These are phyloP conservation scores for Anastatica hierochuntica DNA, from an alignment of 345 rosid species.

Conservation along the genomic window DNA sequence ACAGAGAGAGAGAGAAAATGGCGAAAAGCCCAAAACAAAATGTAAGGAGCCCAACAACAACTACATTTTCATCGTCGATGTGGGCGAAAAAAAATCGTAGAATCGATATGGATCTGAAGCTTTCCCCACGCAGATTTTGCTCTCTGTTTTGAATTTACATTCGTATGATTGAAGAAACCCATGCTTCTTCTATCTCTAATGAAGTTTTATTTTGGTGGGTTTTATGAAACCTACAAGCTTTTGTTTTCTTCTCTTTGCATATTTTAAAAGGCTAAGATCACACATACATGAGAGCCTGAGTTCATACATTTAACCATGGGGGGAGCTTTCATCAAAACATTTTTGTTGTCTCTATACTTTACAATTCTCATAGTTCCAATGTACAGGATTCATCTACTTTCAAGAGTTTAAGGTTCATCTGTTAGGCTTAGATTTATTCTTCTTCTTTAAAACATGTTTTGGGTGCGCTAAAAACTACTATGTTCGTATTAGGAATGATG, in stretches of 20 bases:
- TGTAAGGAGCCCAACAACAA: constrained; percentile 13
- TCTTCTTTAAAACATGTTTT: constrained; percentile 48
- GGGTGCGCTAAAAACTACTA: constrained; percentile 72
- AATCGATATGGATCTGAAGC: no score
- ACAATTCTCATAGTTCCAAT: constrained; percentile 97
- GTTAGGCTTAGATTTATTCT: neutral
- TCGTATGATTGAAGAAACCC: neutral
- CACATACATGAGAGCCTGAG: no score
- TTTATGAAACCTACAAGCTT: neutral
- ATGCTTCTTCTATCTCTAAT: neutral
- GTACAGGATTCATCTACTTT: constrained; percentile 95
- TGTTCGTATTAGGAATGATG: constrained; percentile 88
- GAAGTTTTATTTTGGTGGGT: neutral
- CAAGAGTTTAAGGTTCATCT: constrained; percentile 87
- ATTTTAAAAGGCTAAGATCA: no score
- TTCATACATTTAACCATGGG: no score
- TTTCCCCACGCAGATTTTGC: neutral
- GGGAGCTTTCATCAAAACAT: no score
- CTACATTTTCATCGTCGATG: constrained; percentile 9
- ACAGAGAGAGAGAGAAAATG: constrained; percentile 16
- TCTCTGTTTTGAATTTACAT: constrained; percentile 4
- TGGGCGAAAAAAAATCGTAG: no score
- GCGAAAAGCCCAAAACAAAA: neutral
- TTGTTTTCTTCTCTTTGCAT: constrained; percentile 7
- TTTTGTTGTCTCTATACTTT: constrained; percentile 72